Evolutionary conservation across 2,329 filamentous ascomycete species (phyloP), one percentile per base, ranked within the genome.

Genomic region (Tolypocladium capitatum): DNA sequence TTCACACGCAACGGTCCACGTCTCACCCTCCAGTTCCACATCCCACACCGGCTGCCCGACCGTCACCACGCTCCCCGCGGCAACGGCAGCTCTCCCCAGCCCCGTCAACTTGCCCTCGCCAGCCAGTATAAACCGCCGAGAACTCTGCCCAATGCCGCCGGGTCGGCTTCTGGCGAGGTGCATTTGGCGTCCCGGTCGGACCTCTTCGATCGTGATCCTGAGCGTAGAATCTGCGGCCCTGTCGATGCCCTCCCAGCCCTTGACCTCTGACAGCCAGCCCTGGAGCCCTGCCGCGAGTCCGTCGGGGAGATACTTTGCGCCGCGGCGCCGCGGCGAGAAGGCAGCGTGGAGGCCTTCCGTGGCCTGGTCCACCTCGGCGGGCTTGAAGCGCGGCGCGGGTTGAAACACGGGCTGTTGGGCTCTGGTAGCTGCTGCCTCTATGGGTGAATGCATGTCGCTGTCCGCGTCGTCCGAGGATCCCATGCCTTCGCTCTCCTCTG

Each of bases 211-310:
- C 4, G 36, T 49, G 16, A 69, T 52, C 11, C 51, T 57, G 33
- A 60, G 48, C 1, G 48, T 52, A 5, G 54, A 45, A 10, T 47
- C 46, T 6, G 14, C 48, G n/a, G 31, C 11, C n/a, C 5, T 18
- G 13, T 53, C 49, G 6, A 43, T 43, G 34, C 55, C 55, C 16
- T 62, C 59, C 61, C 60, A 62, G 11, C 62, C 62, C 50, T 63
- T 67, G 24, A 69, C 59, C 21, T 69, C 65, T 0, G 68, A 67
- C 10, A 70, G 56, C 64, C 66, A 68, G 14, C 62, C 61, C 49
- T 70, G 68, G 7, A 70, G 56, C 41, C 61, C 60, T 2, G 66
- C 62, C 1, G 68, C 68, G 21, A 70, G 54, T 0, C 68, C 68
- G 18, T 63, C 60, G 4, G 62, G 45, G 1, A 68, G 21, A 30